phyloP scores from a whole-genome alignment of 2,329 filamentous ascomycete genomes.

The Fusarium phyllophilum region DNA sequence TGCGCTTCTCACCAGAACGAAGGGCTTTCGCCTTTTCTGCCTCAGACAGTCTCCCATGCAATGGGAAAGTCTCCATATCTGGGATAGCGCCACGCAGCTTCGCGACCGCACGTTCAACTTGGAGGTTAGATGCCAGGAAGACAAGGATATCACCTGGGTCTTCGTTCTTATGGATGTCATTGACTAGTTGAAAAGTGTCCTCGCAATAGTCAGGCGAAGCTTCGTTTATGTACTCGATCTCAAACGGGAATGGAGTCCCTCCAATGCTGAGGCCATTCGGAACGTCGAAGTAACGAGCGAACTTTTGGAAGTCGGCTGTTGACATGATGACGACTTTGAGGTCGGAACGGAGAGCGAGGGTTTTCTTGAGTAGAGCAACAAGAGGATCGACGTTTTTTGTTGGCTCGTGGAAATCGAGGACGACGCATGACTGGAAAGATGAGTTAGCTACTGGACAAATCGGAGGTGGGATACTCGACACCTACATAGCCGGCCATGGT shows the following conservation, averaged over 20 bases:
- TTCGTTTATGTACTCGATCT: not conserved
- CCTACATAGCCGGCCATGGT: not conserved
- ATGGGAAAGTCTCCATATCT: not conserved
- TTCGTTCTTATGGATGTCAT: accelerated
- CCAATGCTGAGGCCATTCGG: not conserved
- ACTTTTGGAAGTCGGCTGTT: not conserved
- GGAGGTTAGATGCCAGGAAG: not conserved
- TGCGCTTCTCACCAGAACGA: not conserved
- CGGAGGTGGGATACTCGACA: not conserved
- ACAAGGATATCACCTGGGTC: not conserved
- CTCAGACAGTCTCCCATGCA: not conserved
- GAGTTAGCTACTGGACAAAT: not conserved
- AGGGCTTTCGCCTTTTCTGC: not conserved
- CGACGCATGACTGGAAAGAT: not conserved
- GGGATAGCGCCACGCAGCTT: not conserved
- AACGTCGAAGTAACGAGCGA: not conserved
- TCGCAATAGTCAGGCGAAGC: accelerated
- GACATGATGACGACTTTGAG: not conserved
- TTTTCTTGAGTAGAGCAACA: not conserved
- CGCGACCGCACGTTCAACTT: not conserved
- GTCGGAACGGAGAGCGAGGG: not conserved
- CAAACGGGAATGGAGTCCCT: not conserved
- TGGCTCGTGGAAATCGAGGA: not conserved
- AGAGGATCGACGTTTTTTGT: not conserved
- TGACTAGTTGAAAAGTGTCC: accelerated